Percentiles rank a stretch among this genome's conserved stretches.
Evolutionary conservation across 2,329 filamentous ascomycete genomes (phyloP).

Genomic region (Ambrosiella beaveri): DNA sequence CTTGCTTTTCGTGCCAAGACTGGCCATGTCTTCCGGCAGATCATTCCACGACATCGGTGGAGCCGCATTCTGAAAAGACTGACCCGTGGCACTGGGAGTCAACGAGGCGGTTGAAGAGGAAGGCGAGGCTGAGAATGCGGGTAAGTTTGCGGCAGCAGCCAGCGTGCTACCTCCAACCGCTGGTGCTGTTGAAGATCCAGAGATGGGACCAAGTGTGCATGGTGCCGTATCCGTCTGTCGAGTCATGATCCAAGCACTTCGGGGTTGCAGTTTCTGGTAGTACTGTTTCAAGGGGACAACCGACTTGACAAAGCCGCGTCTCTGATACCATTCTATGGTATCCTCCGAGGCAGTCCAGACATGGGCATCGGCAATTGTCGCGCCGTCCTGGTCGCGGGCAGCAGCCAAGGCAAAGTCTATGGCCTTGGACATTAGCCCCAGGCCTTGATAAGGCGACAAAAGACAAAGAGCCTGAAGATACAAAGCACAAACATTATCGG

Average conservation of each 20-base stretch:
- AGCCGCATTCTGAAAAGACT: constrained; percentile 41
- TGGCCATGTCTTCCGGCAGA: constrained; percentile 41
- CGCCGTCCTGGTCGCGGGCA: constrained; percentile 22
- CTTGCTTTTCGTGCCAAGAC: constrained; percentile 25
- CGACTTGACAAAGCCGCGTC: constrained; percentile 36
- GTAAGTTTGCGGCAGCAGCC: constrained; percentile 1
- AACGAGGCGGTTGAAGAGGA: constrained; percentile 21
- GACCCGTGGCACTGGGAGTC: constrained; percentile 17
- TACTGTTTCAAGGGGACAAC: constrained; percentile 36
- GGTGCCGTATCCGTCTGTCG: constrained; percentile 18
- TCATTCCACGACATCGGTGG: constrained; percentile 51
- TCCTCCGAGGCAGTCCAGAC: constrained; percentile 52
- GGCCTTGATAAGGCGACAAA: constrained; percentile 42
- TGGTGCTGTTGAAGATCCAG: constrained; percentile 5
- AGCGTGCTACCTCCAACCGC: constrained; percentile 13
- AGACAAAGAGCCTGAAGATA: constrained; percentile 50
- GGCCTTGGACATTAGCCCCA: constrained; percentile 41
- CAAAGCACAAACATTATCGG: constrained; percentile 27
- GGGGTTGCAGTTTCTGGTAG: constrained; percentile 44
- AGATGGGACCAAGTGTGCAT: constrained; percentile 11
- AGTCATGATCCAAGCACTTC: constrained; percentile 42
- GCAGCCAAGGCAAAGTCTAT: constrained; percentile 34
- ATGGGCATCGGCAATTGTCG: constrained; percentile 39
- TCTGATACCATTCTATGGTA: constrained; percentile 43
- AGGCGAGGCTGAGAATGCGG: constrained; percentile 15